Percentiles rank a stretch among this genome's conserved stretches.
Conservation (phyloP, 2,329 filamentous ascomycete species). For the Bipolaris bicolor region DNA sequence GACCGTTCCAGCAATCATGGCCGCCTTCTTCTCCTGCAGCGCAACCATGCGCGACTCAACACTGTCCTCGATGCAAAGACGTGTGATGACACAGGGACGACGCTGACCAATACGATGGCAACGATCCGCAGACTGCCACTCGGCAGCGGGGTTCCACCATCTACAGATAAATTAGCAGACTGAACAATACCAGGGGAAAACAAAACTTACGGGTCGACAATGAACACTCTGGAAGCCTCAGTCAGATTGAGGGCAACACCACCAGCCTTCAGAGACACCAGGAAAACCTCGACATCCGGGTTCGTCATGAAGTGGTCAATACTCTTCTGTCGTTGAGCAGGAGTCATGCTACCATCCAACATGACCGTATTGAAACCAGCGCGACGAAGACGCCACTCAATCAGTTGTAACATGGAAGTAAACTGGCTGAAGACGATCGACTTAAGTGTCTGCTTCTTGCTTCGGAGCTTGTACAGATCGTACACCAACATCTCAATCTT, state of each 20-base stretch:
- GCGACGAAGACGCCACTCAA: conserved; percentile 93
- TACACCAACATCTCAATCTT: conserved; percentile 98
- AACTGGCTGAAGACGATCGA: conserved; percentile 98
- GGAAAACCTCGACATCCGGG: conserved; percentile 89
- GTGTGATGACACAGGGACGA: conserved; percentile 90
- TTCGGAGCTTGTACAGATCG: conserved; percentile 88
- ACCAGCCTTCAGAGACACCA: conserved; percentile 94
- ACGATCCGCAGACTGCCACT: conserved; percentile 94
- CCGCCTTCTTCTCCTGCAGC: conserved; percentile 97
- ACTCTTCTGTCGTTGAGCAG: conserved; percentile 86
- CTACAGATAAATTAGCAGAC: conserved; percentile 54
- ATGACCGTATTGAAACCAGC: conserved; percentile 99
- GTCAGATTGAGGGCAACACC: conserved; percentile 95
- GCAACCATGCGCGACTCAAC: conserved; percentile 95
- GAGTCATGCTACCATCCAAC: conserved; percentile 97
- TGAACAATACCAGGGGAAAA: background rate
- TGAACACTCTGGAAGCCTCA: conserved; percentile 93
- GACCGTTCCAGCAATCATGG: conserved; percentile 96
- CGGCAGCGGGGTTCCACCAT: conserved; percentile 99
- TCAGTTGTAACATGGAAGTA: conserved; percentile 94
- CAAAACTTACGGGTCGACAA: conserved; percentile 83
- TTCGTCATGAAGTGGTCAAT: conserved; percentile 98
- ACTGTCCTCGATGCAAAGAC: conserved; percentile 94
- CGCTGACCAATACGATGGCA: conserved; percentile 92
- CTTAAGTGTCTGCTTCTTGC: conserved; percentile 91